Percentiles rank a stretch among this genome's conserved stretches.
Evolutionary conservation across 345 rosid species (phyloP).

Genomic region (Hypericum perforatum): DNA sequence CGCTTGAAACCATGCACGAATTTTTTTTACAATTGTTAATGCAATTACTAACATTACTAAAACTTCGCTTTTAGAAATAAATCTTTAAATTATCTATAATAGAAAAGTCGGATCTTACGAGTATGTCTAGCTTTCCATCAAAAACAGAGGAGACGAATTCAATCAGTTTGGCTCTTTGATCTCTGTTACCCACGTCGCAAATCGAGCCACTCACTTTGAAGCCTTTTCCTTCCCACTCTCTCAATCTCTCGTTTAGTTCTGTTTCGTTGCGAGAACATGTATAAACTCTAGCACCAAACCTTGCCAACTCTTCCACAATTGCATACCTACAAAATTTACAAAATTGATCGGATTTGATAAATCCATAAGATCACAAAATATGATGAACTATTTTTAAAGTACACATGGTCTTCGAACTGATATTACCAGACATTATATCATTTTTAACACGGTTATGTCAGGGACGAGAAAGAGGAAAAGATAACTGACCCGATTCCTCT

Average conservation of each 20-base stretch:
- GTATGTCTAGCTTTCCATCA: slow-evolving; percentile 6
- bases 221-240: neutral
- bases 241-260: neutral
- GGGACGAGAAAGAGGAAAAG: too few relatives aligned
- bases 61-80: neutral
- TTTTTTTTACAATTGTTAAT: too few relatives aligned
- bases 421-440: too few relatives aligned
- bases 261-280: slow-evolving; percentile 4
- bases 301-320: slow-evolving; percentile 2
- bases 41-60: neutral
- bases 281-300: slow-evolving; percentile 4
- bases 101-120: neutral
- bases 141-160: neutral
- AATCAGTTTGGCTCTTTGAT: neutral
- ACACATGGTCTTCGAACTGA: too few relatives aligned
- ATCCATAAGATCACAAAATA: neutral
- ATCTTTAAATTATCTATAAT: neutral
- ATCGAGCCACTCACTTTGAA: slow-evolving; percentile 1
- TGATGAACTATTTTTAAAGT: neutral
- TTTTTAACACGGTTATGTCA: too few relatives aligned
- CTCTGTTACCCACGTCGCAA: neutral
- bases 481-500: slow-evolving; percentile 16
- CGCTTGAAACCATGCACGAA: too few relatives aligned
- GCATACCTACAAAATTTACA: neutral
- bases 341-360: neutral